Evolutionary conservation across 345 rosid species (phyloP), one percentile per base, ranked within the genome.

Genomic region (Lumnitzera racemosa): DNA sequence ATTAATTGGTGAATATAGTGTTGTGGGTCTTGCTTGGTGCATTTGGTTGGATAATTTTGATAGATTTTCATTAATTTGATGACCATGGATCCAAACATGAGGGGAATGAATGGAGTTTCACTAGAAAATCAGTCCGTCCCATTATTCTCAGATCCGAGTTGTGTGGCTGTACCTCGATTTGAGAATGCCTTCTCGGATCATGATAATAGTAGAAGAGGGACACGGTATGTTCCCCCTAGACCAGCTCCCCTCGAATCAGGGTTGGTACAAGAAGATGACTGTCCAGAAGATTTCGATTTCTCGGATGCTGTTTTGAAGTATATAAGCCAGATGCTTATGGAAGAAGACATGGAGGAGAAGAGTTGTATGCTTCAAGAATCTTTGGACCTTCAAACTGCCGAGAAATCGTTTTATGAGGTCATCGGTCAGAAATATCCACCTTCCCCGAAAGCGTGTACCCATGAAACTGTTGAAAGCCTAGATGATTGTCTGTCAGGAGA

Each of bases 371-470:
- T 92, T 50, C 91, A 92, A 62, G 91, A 85, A 61, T 87, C 96
- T 49, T 74, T 87, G 63, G 98, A 81, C 76, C 94, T 92, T 62
- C 83, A 81, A 82, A 87, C 84, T 11, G 89, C 96, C 11, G 98
- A 92, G 81, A 83, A 84, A 73, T 80, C 98, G 1, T 77, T 92
- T n/a, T 92, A 92, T 48, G 96, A 89, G 54, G 94, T 81, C 47
- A 77, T 92, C 23, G 96, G 96, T 57, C 74, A 92, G 80, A 92
- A 82, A 62, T 87, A 92, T 61, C 98, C 98, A 36, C 95, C 96
- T 62, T 89, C 95, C 14, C 95, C 96, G 0, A 86, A 81, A 47
- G 78, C 52, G 7, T 72, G 36, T 68, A 14, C 56, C 56, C 49
- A 60, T 49, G 63, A 29, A 53, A 72, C 52, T 53, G 57, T 58